Evolutionary conservation across 129 eudicot species (phyloP), one percentile per base, ranked within the genome.

Genomic region (Logfia minima): DNA sequence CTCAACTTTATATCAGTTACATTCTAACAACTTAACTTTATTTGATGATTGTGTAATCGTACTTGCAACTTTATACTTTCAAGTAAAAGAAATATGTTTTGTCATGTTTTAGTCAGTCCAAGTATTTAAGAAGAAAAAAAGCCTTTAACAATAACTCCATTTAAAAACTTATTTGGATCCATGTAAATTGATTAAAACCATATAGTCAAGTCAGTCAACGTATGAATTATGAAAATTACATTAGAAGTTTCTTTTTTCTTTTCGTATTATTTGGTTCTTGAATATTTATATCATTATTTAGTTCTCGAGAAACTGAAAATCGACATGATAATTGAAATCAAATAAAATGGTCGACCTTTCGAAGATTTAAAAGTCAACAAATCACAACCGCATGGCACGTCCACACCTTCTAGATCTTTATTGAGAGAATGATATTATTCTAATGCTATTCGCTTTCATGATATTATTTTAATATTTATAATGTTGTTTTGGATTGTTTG

Each of bases 381-480:
- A 71, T 71, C 63, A 58, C 68, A 3, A 13, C 52, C 24, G 77
- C 70, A 61, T 23, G 69, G 71, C 77, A 59, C 59, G 58, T 60
- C 43, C 72, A 48, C 63, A 8, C 31, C 48, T 48, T 75, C 72
- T 65, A 75, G 79, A 75, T 16, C 72, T 19, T 19, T 21, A 5
- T 16, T 16, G n/a, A 39, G 35, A 35, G 8, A 74, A 39, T 39
- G 26, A 21, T 62, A 24, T 24, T 24, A 24, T 8, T 34, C 31
- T 52, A n/a, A n/a, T 41, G 16, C 10, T 43, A 43, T 10, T 43
- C 16, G 29, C 29, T n/a, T n/a, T n/a, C n/a, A n/a, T n/a, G n/a
- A n/a, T n/a, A n/a, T n/a, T n/a, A n/a, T n/a, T n/a, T n/a, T n/a
- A n/a, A n/a, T n/a, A n/a, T n/a, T n/a, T n/a, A n/a, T n/a, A n/a